Base-by-base conservation (phyloP, 805 yeast species). In the Yamadazyma takamatsuzukensis region DNA sequence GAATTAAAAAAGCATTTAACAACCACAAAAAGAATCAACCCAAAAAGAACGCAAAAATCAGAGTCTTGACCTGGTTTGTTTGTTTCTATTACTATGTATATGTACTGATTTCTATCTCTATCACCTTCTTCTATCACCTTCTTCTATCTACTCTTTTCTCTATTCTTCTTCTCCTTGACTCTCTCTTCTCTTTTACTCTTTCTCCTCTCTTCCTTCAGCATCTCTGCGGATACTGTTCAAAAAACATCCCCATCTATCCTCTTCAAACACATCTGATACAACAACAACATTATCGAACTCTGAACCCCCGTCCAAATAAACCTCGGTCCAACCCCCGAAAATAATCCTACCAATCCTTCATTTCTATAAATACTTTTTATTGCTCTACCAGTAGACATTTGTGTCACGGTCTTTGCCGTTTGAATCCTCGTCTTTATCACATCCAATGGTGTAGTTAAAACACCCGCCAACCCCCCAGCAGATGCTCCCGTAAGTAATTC, bases 231-330 rank as follows among this genome's bases (percentile, higher is more conserved):
- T n/a, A n/a, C n/a, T n/a, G n/a, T n/a, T n/a, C n/a, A n/a, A n/a
- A n/a, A n/a, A n/a, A n/a, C n/a, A n/a, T n/a, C n/a, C n/a, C n/a
- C n/a, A 21, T 42, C 41, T 15, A 82, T 59, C 18, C 68, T 59
- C 45, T 77, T 77, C 48, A 90, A 62, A 3, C 90, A 70, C 26
- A 78, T 65, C 56, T 93, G 98, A 59, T 93, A 93, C 24, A 89
- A 64, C 43, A 90, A 65, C 34, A 93, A 69, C 97, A 93, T 90
- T 29, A 93, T 82, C 44, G 95, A 84, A 56, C 96, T 85, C 57
- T 93, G 99, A 13, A 89, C 67, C 42, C 95, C 84, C 0, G 97
- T 90, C 99, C 99, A 93, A 4, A 93, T 82, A 44, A 88, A 80
- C 42, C 99, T 71, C 1, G 99, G 98, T 0, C 96, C 97, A 5